Percentiles rank a stretch among this genome's conserved stretches.
phyloP scores from a whole-genome alignment of 768 basidiomycete species.

The Psilocybe subaeruginosa region DNA sequence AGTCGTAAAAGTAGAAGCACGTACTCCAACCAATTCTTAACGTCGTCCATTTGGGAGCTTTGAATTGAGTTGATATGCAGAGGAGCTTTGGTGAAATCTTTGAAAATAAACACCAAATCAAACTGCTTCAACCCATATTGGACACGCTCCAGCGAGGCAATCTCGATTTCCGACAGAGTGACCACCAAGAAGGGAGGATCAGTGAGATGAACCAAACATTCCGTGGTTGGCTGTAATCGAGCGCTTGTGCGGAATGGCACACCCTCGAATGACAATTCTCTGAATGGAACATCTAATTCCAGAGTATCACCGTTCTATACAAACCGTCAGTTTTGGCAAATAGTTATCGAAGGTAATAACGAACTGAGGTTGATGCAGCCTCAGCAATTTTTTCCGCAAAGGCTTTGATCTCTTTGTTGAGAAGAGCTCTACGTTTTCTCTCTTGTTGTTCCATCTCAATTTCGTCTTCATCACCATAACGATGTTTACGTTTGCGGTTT shows the following conservation, averaged over 20 bases:
- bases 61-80: slow-evolving; percentile 98
- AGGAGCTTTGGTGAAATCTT: slow-evolving; percentile 91
- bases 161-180: slow-evolving; percentile 92
- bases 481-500: slow-evolving; percentile 95
- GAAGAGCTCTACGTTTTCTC: slow-evolving; percentile 80
- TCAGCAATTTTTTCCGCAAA: slow-evolving; percentile 94
- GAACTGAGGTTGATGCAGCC: slow-evolving; percentile 73
- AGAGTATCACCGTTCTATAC: slow-evolving; percentile 72
- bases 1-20: slow-evolving; percentile 30
- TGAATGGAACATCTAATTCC: slow-evolving; percentile 96
- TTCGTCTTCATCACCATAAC: slow-evolving; percentile 98
- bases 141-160: slow-evolving; percentile 95
- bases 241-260: slow-evolving; percentile 96
- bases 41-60: slow-evolving; percentile 87
- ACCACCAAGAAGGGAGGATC: slow-evolving; percentile 97
- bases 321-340: slow-evolving; percentile 5
- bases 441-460: slow-evolving; percentile 99
- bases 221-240: slow-evolving; percentile 93
- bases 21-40: slow-evolving; percentile 99
- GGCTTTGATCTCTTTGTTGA: slow-evolving; percentile 93
- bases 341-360: background rate
- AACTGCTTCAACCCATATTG: slow-evolving; percentile 97
- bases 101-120: slow-evolving; percentile 96
- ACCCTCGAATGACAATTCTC: slow-evolving; percentile 95
- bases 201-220: slow-evolving; percentile 93